A percentile compares a stretch with the other conserved stretches of the same genome.
phyloP scores from a whole-genome alignment of 1,284 basidiomycete genomes.

The Pseudozyma thailandica region DNA sequence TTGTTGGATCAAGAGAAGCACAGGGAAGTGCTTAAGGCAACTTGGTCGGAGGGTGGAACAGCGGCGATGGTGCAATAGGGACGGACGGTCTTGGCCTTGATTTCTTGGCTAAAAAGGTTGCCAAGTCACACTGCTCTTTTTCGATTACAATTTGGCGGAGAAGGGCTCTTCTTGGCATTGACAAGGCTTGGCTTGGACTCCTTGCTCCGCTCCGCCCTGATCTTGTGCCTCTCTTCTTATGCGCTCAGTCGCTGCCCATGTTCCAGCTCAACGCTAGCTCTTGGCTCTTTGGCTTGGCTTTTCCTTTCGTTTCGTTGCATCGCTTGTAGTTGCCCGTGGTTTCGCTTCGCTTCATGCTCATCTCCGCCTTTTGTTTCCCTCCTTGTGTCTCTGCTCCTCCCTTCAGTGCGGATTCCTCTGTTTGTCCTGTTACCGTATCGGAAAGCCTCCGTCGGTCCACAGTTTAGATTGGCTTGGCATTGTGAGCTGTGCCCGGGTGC shows the following conservation, averaged over 20 bases:
- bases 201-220: neutral
- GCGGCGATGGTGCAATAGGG: too few relatives aligned
- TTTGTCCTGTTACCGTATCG: neutral
- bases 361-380: neutral
- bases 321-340: neutral
- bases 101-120: neutral
- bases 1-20: too few relatives aligned
- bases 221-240: neutral
- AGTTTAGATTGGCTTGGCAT: conserved; percentile 11
- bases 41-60: too few relatives aligned
- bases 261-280: neutral
- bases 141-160: too few relatives aligned
- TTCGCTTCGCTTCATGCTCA: neutral
- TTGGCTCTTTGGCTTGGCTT: neutral
- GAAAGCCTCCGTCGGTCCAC: conserved; percentile 10
- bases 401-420: neutral
- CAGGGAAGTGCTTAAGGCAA: too few relatives aligned
- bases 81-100: neutral
- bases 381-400: neutral
- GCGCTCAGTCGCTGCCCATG: neutral
- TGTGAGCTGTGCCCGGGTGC: too few relatives aligned
- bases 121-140: too few relatives aligned
- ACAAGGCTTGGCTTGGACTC: neutral
- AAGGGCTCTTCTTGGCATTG: too few relatives aligned
- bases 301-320: neutral